Evolutionary conservation across 345 rosid genomes (phyloP).

Genomic region (Schrenkiella parvula): DNA sequence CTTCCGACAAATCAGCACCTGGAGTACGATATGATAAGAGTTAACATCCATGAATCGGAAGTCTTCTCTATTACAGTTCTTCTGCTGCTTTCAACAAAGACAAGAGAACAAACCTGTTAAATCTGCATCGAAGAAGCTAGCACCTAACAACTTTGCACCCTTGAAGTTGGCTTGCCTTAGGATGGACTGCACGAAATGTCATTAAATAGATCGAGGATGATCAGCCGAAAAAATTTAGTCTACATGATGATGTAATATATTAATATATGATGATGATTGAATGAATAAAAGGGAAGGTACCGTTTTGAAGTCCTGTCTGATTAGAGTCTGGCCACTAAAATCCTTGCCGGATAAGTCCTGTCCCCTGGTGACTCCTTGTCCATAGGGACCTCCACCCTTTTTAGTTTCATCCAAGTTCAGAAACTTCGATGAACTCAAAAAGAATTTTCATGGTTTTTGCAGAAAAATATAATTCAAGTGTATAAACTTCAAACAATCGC

Average conservation of each 20-base stretch:
- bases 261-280: not conserved
- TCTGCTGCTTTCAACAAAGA: not conserved
- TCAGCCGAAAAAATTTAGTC: not conserved
- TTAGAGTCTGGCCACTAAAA: conserved; percentile 79
- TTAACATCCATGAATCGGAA: not conserved
- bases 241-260: not conserved
- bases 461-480: not conserved
- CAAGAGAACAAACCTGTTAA: conserved; percentile 56
- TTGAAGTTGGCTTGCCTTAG: conserved; percentile 86
- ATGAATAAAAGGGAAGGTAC: conserved; percentile 32
- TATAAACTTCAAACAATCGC: not conserved
- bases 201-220: not conserved
- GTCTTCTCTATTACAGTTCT: not conserved
- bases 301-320: conserved; percentile 92
- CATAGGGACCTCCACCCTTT: conserved; percentile 96
- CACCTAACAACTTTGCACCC: conserved; percentile 85
- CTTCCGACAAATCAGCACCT: conserved; percentile 94
- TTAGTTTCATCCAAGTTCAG: conserved; percentile 16
- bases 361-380: conserved; percentile 87
- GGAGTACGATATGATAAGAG: not conserved
- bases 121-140: conserved; percentile 97
- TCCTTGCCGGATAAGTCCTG: conserved; percentile 86
- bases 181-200: conserved; percentile 52
- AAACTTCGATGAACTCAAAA: not conserved
- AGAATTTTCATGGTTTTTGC: not conserved